These are phyloP conservation scores for Aspergillus intermedius DNA, from an alignment of 2,329 filamentous ascomycete species.

Conservation along the genomic window DNA sequence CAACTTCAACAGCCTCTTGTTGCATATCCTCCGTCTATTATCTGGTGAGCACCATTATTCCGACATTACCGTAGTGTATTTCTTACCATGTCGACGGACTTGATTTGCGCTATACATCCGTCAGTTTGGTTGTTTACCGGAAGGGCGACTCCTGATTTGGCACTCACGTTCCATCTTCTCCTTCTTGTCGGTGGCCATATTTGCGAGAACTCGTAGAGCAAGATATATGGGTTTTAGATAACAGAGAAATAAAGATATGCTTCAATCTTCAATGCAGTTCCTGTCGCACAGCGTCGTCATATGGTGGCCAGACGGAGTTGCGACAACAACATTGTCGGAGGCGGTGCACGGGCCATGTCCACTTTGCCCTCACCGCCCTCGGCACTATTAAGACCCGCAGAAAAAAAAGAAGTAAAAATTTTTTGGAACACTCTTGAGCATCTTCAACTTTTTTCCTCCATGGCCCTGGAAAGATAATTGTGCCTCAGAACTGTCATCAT, in stretches of 20 bases:
- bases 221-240: slow-evolving; percentile 2
- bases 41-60: slow-evolving; percentile 8
- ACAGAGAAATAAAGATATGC: background rate
- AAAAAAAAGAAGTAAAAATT: slow-evolving; percentile 17
- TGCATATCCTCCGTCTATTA: slow-evolving; percentile 92
- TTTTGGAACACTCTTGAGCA: slow-evolving; percentile 6
- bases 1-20: slow-evolving; percentile 87
- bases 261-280: background rate
- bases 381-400: slow-evolving; percentile 19
- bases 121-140: slow-evolving; percentile 11
- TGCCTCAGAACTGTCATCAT: slow-evolving; percentile 34
- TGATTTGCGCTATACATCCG: slow-evolving; percentile 69
- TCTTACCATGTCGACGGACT: slow-evolving; percentile 95
- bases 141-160: background rate
- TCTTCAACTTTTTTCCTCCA: slow-evolving; percentile 7
- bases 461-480: slow-evolving; percentile 1
- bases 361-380: slow-evolving; percentile 27
- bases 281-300: background rate
- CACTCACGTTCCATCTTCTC: slow-evolving; percentile 70
- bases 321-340: background rate
- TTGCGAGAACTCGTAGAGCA: slow-evolving; percentile 5
- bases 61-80: slow-evolving; percentile 5
- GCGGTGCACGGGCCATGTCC: slow-evolving; percentile 18
- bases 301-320: background rate
- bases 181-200: slow-evolving; percentile 49